These are phyloP conservation scores for Xylaria sp. DNA, from an alignment of 2,329 filamentous ascomycete genomes.

Conservation along the genomic window DNA sequence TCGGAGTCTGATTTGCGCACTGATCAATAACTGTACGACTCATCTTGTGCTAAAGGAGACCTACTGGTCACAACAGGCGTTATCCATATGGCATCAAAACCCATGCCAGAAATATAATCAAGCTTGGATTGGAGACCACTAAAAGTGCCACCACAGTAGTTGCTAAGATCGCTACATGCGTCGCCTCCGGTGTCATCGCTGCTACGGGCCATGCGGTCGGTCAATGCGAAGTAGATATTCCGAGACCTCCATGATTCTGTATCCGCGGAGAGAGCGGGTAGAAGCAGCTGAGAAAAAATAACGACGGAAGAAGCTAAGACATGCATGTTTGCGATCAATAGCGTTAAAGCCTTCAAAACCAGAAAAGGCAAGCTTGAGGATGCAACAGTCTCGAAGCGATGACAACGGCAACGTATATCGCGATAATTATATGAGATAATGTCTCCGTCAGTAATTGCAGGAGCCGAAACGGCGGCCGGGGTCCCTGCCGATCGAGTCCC, in stretches of 20 bases:
- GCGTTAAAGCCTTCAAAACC: background rate
- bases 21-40: background rate
- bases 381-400: background rate
- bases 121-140: constrained; percentile 66
- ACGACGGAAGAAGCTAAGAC: constrained; percentile 26
- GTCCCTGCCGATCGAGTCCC: constrained; percentile 19
- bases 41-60: constrained; percentile 32
- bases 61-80: constrained; percentile 63
- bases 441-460: background rate
- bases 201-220: constrained; percentile 64
- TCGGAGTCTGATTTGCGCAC: constrained; percentile 47
- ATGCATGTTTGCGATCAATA: constrained; percentile 33
- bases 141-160: constrained; percentile 71
- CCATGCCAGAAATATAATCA: constrained; percentile 71
- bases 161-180: constrained; percentile 55
- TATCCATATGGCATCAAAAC: constrained; percentile 68
- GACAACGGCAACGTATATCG: background rate
- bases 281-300: constrained; percentile 35
- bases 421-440: constrained; percentile 11
- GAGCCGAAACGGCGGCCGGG: constrained; percentile 10
- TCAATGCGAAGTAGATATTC: constrained; percentile 68
- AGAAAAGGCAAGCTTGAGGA: background rate
- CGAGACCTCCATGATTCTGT: constrained; percentile 61
- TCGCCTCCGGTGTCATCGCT: constrained; percentile 56
- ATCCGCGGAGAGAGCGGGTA: constrained; percentile 47